These are phyloP conservation scores for Diaporthe citri DNA, from an alignment of 2,329 filamentous ascomycete species.

Conservation along the genomic window DNA sequence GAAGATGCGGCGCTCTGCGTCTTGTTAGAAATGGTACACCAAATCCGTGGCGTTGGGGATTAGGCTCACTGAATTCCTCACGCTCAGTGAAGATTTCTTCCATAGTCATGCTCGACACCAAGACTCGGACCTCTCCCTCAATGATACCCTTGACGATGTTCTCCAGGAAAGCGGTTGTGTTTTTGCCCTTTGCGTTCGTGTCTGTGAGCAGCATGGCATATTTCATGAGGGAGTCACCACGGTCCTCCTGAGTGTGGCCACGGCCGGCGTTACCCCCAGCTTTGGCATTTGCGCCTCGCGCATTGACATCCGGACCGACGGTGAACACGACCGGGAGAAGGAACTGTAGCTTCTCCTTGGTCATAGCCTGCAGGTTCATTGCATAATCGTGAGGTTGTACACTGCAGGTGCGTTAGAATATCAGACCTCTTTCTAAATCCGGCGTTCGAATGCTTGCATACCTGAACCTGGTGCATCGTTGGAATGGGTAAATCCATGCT, in stretches of 20 bases:
- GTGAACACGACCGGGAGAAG: conserved; percentile 87
- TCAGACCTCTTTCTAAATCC: background rate
- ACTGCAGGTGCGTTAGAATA: conserved; percentile 50
- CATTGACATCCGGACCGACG: conserved; percentile 82
- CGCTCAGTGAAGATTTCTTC: conserved; percentile 74
- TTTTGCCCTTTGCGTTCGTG: conserved; percentile 53
- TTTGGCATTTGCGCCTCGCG: conserved; percentile 60
- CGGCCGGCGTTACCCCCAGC: conserved; percentile 37
- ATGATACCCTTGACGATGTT: conserved; percentile 93
- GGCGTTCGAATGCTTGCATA: background rate
- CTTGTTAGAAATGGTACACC: background rate
- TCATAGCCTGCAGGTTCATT: conserved; percentile 89
- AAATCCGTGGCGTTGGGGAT: no score
- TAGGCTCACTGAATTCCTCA: conserved; percentile 47
- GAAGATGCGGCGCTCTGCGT: conserved; percentile 73
- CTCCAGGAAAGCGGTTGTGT: conserved; percentile 73
- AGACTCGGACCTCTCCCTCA: conserved; percentile 86
- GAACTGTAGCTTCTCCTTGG: conserved; percentile 88
- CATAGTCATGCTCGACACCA: conserved; percentile 92
- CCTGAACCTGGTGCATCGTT: conserved; percentile 70
- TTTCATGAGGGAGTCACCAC: conserved; percentile 77
- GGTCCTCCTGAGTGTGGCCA: conserved; percentile 57
- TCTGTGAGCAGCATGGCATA: conserved; percentile 85
- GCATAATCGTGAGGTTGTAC: conserved; percentile 85
- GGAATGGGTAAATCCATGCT: conserved; percentile 77